These are phyloP conservation scores for Stevia rebaudiana DNA, from an alignment of 140 eudicot species.

Conservation along the genomic window DNA sequence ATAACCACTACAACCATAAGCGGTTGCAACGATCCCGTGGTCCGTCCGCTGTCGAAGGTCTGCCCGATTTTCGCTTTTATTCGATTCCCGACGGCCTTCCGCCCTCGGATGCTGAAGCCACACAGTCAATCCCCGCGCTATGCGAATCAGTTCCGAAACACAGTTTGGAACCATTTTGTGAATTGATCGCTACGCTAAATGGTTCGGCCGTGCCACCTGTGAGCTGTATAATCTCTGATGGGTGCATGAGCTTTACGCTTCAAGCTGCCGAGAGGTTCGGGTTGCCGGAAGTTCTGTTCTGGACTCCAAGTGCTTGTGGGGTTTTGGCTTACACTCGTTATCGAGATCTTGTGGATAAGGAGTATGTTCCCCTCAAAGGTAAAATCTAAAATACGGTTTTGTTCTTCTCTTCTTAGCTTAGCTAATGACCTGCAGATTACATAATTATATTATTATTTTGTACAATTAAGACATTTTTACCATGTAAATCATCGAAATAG, in stretches of 20 bases:
- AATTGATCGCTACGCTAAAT: constrained; percentile 35
- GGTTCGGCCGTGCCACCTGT: constrained; percentile 31
- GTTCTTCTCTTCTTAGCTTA: too few species aligned
- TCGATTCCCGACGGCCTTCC: constrained; percentile 66
- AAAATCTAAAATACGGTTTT: not conserved
- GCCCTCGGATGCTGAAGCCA: constrained; percentile 38
- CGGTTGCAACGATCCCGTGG: constrained; percentile 55
- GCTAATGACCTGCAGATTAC: too few species aligned
- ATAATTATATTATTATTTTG: too few species aligned
- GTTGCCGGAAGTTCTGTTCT: constrained; percentile 46
- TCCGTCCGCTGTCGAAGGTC: constrained; percentile 38
- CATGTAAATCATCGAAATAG: too few species aligned
- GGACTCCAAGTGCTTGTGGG: constrained; percentile 59
- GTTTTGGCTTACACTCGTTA: constrained; percentile 39
- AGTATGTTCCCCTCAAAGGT: constrained; percentile 64
- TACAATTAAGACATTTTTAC: too few species aligned
- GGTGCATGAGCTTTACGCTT: constrained; percentile 49
- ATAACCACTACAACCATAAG: constrained; percentile 60
- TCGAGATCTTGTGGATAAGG: constrained; percentile 35
- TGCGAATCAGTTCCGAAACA: constrained; percentile 29
- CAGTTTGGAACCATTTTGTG: constrained; percentile 38
- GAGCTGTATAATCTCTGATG: constrained; percentile 56
- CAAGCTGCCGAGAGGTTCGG: constrained; percentile 48
- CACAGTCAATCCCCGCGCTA: constrained; percentile 42
- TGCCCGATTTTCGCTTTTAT: constrained; percentile 51